Evolutionary conservation across 2,329 filamentous ascomycete species (phyloP).

Genomic region (Penicillium sumatraense): DNA sequence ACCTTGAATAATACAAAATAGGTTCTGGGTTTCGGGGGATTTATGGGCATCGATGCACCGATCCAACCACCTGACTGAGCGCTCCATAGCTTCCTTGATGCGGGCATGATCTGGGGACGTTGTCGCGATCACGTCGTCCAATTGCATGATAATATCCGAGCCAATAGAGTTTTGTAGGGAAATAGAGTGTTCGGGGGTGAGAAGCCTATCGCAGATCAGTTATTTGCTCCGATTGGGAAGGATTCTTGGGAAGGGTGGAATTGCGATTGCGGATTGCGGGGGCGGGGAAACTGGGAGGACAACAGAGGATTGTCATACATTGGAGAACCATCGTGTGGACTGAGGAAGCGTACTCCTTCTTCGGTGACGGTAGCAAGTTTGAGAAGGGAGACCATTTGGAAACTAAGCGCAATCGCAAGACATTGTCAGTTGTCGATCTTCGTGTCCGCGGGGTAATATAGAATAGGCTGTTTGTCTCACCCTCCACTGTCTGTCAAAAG

Average conservation of each 20-base stretch:
- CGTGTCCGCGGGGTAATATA: background rate
- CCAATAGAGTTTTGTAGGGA: constrained; percentile 95
- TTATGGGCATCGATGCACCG: constrained; percentile 89
- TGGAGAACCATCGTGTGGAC: constrained; percentile 89
- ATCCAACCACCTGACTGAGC: constrained; percentile 94
- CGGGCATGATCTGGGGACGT: constrained; percentile 86
- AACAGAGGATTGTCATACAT: constrained; percentile 72
- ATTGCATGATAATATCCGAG: constrained; percentile 99
- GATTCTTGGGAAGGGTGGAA: background rate
- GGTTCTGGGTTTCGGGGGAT: constrained; percentile 80
- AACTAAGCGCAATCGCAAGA: constrained; percentile 58
- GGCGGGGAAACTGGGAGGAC: no score
- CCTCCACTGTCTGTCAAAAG: constrained; percentile 74
- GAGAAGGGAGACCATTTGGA: constrained; percentile 97
- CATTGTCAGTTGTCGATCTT: constrained; percentile 8
- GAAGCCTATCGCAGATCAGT: constrained; percentile 57
- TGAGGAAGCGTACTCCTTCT: constrained; percentile 93
- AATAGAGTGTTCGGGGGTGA: constrained; percentile 97
- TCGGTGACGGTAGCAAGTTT: constrained; percentile 94
- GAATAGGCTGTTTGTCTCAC: constrained; percentile 36
- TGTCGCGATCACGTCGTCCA: constrained; percentile 96
- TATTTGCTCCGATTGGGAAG: background rate
- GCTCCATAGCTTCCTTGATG: constrained; percentile 93
- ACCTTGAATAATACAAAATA: constrained; percentile 99
- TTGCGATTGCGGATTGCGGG: background rate